Conservation (phyloP, 768 basidiomycete species). For the Trametes coccinea region DNA sequence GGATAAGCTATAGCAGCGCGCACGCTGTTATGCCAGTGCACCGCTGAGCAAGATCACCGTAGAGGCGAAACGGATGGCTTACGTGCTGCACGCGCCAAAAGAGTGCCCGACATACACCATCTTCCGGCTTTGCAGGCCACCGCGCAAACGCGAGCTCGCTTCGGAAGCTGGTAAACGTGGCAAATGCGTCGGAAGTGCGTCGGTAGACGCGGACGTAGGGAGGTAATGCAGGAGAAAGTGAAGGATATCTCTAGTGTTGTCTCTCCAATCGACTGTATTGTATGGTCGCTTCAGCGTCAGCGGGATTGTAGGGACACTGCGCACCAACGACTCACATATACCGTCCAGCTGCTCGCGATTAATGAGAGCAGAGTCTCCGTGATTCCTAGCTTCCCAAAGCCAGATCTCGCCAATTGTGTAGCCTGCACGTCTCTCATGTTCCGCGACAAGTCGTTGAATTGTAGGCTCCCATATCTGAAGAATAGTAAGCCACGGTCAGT, state of each 20-base stretch:
- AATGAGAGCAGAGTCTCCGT: slow-evolving; percentile 80
- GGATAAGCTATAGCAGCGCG: slow-evolving; percentile 67
- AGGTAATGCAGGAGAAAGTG: slow-evolving; percentile 73
- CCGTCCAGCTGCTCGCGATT: slow-evolving; percentile 59
- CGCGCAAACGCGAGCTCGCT: slow-evolving; percentile 40
- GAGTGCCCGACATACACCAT: slow-evolving; percentile 81
- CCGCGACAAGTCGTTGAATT: slow-evolving; percentile 51
- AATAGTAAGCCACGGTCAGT: neutral
- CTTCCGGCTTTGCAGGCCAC: slow-evolving; percentile 54
- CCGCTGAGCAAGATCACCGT: neutral
- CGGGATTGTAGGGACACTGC: neutral
- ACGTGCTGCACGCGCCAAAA: slow-evolving; percentile 79
- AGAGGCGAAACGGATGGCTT: slow-evolving; percentile 33
- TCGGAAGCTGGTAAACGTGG: slow-evolving; percentile 46
- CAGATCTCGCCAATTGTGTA: slow-evolving; percentile 69
- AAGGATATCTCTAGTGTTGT: slow-evolving; percentile 74
- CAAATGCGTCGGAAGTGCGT: slow-evolving; percentile 53
- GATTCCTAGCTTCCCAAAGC: slow-evolving; percentile 81
- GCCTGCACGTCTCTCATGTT: slow-evolving; percentile 27
- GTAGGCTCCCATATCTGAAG: slow-evolving; percentile 79
- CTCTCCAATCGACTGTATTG: slow-evolving; percentile 69
- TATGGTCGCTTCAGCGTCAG: neutral
- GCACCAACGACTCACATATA: slow-evolving; percentile 49
- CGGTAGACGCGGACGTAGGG: slow-evolving; percentile 39
- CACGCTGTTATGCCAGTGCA: slow-evolving; percentile 39